Base-by-base conservation (phyloP, 1,284 basidiomycete genomes). In the Ustilago xerochloae region DNA sequence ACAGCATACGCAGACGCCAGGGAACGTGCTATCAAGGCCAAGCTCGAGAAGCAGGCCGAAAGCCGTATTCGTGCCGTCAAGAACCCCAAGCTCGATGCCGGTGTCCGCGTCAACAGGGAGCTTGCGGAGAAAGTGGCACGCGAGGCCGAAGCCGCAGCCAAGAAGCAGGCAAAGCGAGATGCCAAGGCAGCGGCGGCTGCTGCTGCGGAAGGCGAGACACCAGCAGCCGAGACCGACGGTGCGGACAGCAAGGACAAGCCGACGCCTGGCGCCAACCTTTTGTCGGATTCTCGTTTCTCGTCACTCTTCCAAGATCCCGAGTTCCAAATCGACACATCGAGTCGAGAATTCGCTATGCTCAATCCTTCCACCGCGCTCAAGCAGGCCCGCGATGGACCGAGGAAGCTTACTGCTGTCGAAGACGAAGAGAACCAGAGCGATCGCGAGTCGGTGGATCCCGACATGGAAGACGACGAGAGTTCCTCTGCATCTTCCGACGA, bases 1-100 rank as follows among this genome's bases (percentile, higher is more conserved):
- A 96, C 94, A 82, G 93, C 91, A 4, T 98, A 98, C 83, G 91
- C 90, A 51, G 97, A 99, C 82, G 91, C 97, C 84, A 91, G 94
- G 72, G 94, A 97, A 84, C 90, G 90, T 77, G 86, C 93, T 75
- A 89, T 99, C 59, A 89, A 90, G 63, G 91, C 93, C 81, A 94
- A 94, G 84, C 89, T 99, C 85, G 93, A 96, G 68, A 93, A 94
- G 85, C 89, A 97, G 86, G 90, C 93, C 3, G 94, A 99, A 85
- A 92, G 90, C 22, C 89, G 97, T 35, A 99, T 99, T 84, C 90
- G 96, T 38, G 75, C 41, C 28, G 67, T 66, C 54, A 69, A 78
- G 49, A 72, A 60, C 28, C 63, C 78, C 18, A 74, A 77, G 22
- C 39, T 75, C 33, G 78, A 74, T 30, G 69, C 75, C 75, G 86